Evolutionary conservation across 805 yeast species (phyloP), one percentile per base, ranked within the genome.

Genomic region (Torulaspora franciscae): DNA sequence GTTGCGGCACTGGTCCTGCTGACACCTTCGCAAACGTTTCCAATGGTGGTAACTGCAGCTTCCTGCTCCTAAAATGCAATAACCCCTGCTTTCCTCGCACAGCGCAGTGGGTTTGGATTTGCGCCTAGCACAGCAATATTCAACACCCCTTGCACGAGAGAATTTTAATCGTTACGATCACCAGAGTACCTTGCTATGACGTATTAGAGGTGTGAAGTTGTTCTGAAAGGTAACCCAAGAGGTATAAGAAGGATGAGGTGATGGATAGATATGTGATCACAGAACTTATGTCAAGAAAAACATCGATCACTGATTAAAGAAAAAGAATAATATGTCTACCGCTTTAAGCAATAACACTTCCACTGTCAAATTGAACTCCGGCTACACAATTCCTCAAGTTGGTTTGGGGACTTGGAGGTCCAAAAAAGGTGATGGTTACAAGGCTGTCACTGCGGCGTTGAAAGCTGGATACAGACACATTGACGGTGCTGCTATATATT

Each of bases 321-420:
- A 22, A 11, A 38, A 2, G 7, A 14, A 22, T n/a, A 33, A 44
- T 19, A 19, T 44, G 47, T 40, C 47, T 30, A 40, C 47, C 6
- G 40, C 52, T 19, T 39, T 56, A 24, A 48, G 48, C 30, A 57
- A 61, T 38, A 50, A 50, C 46, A 45, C 55, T 11, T 39, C 47
- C 4, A 46, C 52, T 6, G 42, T 71, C 49, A 72, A 71, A 34
- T 68, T 81, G 46, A 83, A 83, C 73, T 76, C 77, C 48, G 91
- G 93, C 19, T 70, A 68, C 25, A 52, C 57, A 34, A 80, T 85
- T 48, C 91, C 91, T 32, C 74, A 71, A 8, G 69, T 85, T 34
- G 90, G 87, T 3, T 74, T 84, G 40, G 93, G 95, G 37, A 83
- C 93, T 26, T 85, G 86, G 83, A 68, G 68, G 60, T 77, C 83